These are phyloP conservation scores for Lactarius evosmus DNA, from an alignment of 768 basidiomycete species.

Conservation along the genomic window DNA sequence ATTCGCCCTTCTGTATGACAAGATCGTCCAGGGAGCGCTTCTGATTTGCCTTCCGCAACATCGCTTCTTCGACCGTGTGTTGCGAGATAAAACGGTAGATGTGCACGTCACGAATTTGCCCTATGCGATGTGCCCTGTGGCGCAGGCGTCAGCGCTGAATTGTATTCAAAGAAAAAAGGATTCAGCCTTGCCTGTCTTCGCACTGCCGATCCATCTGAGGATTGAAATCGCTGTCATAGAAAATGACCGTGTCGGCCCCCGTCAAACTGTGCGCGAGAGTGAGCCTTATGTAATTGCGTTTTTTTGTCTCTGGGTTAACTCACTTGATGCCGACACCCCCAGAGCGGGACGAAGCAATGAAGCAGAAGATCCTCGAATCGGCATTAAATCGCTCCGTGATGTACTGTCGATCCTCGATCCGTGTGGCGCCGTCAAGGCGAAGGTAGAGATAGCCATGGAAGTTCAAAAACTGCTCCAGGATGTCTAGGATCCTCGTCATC, in stretches of 20 bases:
- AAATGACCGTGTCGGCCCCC: constrained; percentile 92
- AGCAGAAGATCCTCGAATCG: constrained; percentile 76
- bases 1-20: constrained; percentile 91
- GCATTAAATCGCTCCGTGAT: constrained; percentile 86
- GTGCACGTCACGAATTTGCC: constrained; percentile 93
- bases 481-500: constrained; percentile 92
- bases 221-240: constrained; percentile 97
- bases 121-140: constrained; percentile 91
- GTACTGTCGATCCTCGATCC: constrained; percentile 90
- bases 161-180: background rate
- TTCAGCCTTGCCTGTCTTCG: constrained; percentile 70
- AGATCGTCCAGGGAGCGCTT: constrained; percentile 88
- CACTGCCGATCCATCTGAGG: constrained; percentile 98
- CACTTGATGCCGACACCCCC: constrained; percentile 95
- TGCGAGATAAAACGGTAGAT: constrained; percentile 92
- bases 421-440: constrained; percentile 91
- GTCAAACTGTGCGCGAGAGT: constrained; percentile 52
- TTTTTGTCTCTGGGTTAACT: constrained; percentile 31
- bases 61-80: constrained; percentile 92
- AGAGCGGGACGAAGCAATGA: constrained; percentile 80
- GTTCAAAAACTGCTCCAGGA: constrained; percentile 89
- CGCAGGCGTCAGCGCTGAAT: constrained; percentile 15
- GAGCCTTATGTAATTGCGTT: constrained; percentile 4
- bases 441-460: constrained; percentile 92
- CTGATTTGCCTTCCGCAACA: constrained; percentile 97